Conservation (phyloP, 140 eudicot species). For the Ambrosia hybrid region DNA sequence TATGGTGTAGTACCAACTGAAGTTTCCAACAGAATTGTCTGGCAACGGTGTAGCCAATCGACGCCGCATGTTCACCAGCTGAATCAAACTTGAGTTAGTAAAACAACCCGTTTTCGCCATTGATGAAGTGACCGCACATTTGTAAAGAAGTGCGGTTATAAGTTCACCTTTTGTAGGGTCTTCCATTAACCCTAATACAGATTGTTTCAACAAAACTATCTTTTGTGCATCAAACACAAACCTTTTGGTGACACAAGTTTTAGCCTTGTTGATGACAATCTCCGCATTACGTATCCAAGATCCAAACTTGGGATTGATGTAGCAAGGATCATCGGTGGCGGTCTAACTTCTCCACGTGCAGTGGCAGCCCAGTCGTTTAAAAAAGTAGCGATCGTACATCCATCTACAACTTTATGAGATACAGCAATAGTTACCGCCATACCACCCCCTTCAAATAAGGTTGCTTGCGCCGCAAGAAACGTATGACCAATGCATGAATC, state of each 20-base stretch:
- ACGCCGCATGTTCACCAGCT: conserved; percentile 31
- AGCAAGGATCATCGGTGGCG: conserved; percentile 12
- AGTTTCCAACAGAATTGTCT: conserved; percentile 24
- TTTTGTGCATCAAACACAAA: background rate
- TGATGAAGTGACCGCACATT: conserved; percentile 28
- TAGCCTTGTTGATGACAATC: background rate
- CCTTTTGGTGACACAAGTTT: conserved; percentile 20
- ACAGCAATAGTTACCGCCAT: conserved; percentile 18
- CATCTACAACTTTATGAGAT: conserved; percentile 27
- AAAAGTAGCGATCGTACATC: background rate
- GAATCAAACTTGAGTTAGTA: conserved; percentile 15
- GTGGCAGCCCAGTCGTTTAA: conserved; percentile 28
- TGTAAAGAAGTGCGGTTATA: conserved; percentile 32
- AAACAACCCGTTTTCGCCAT: conserved; percentile 2
- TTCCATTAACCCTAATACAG: background rate
- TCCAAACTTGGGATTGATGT: conserved; percentile 8
- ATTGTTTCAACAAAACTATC: conserved; percentile 1
- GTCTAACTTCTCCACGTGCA: background rate
- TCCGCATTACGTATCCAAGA: conserved; percentile 15
- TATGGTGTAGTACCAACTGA: conserved; percentile 26
- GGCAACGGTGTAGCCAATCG: conserved; percentile 28
- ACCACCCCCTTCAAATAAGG: conserved; percentile 18
- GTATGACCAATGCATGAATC: conserved; percentile 13
- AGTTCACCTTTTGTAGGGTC: conserved; percentile 26
- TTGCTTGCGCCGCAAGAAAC: conserved; percentile 17